Percentiles rank a stretch among this genome's conserved stretches.
These are phyloP conservation scores for Obelidium mucronatum DNA, from an alignment of 192 early-diverging fungal species.

Conservation along the genomic window DNA sequence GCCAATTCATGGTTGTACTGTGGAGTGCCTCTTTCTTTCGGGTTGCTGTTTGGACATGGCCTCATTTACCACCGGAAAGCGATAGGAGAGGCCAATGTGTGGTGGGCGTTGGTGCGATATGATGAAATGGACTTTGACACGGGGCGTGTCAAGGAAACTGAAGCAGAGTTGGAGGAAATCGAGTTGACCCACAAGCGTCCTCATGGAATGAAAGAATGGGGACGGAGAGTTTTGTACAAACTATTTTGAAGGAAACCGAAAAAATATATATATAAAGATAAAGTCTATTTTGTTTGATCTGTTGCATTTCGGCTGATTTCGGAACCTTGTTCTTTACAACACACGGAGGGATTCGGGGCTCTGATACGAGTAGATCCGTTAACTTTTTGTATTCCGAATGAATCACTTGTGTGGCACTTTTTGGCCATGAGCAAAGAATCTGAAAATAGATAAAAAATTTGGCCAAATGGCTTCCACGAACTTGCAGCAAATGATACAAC, in stretches of 20 bases:
- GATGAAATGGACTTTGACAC: slow-evolving; percentile 17
- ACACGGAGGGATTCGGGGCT: too few relatives aligned
- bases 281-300: too few relatives aligned
- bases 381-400: too few relatives aligned
- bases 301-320: too few relatives aligned
- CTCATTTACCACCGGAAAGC: not conserved
- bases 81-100: not conserved
- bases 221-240: not conserved
- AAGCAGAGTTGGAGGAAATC: not conserved
- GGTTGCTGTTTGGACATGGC: slow-evolving; percentile 5
- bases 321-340: too few relatives aligned
- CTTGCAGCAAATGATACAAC: slow-evolving; percentile 35
- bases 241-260: too few relatives aligned
- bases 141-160: not conserved
- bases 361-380: too few relatives aligned
- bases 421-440: not conserved
- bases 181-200: not conserved
- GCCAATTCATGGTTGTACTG: slow-evolving; percentile 18
- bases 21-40: slow-evolving; percentile 18
- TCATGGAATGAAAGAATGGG: slow-evolving; percentile 5
- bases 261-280: too few relatives aligned
- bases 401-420: slow-evolving; percentile 3
- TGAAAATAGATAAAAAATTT: not conserved
- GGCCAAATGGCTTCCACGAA: not conserved
- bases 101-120: not conserved